phyloP scores from a whole-genome alignment of 352 stramenopile genomes.

The Hyaloperonospora brassicae region DNA sequence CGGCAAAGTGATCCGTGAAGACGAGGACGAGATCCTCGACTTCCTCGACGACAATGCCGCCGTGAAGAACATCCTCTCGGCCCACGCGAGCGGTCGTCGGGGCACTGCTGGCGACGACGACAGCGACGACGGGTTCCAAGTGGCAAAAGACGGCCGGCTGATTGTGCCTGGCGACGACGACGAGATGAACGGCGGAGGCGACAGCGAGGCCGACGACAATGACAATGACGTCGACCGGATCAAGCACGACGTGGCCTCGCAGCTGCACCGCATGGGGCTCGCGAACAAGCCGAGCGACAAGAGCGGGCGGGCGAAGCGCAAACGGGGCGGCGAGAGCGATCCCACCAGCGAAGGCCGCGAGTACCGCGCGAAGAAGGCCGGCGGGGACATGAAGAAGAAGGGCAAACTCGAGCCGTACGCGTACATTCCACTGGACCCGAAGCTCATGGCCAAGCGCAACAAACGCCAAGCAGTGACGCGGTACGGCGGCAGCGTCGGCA shows the following conservation, averaged over 20 bases:
- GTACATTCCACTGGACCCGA: constrained; percentile 95
- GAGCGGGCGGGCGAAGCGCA: constrained; percentile 32
- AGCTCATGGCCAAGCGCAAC: constrained; percentile 88
- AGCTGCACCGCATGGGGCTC: constrained; percentile 80
- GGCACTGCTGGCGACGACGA: constrained; percentile 25
- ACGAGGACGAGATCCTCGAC: constrained; percentile 88
- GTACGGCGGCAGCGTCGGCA: constrained; percentile 72
- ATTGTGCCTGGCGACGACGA: constrained; percentile 69
- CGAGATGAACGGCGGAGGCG: constrained; percentile 35
- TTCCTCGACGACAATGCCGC: constrained; percentile 88
- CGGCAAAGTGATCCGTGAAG: constrained; percentile 71
- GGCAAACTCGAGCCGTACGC: constrained; percentile 96
- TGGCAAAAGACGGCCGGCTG: constrained; percentile 86
- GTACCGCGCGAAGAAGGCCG: constrained; percentile 94
- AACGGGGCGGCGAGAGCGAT: constrained; percentile 56
- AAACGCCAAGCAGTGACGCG: constrained; percentile 71
- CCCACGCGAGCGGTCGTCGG: constrained; percentile 14
- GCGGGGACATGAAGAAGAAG: constrained; percentile 95
- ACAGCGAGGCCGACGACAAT: constrained; percentile 58
- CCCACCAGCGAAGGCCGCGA: constrained; percentile 60
- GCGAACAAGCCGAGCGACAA: constrained; percentile 38
- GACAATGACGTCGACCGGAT: constrained; percentile 37
- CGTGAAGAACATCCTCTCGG: constrained; percentile 81
- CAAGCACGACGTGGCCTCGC: constrained; percentile 72
- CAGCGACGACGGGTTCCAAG: constrained; percentile 82